Percentiles rank a stretch among this genome's conserved stretches.
These are phyloP conservation scores for Lachancea sp. DNA, from an alignment of 805 yeast genomes.

Conservation along the genomic window DNA sequence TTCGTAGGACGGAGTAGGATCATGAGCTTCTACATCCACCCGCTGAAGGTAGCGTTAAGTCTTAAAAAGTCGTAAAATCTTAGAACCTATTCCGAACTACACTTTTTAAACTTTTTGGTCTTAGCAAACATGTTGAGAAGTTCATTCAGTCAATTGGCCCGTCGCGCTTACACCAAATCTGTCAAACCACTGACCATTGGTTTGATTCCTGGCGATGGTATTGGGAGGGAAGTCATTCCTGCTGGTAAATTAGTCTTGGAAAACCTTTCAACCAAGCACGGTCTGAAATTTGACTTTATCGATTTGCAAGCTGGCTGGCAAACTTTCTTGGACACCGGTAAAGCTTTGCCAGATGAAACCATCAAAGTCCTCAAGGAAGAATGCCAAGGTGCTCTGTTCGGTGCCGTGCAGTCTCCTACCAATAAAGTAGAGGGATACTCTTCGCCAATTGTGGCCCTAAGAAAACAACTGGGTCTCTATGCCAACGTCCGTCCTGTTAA, in stretches of 20 bases:
- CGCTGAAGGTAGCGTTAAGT: too few relatives aligned
- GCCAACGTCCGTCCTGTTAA: slow-evolving; percentile 98
- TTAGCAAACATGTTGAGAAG: slow-evolving; percentile 32
- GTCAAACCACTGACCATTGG: slow-evolving; percentile 50
- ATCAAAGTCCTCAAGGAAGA: slow-evolving; percentile 66
- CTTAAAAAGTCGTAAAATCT: too few relatives aligned
- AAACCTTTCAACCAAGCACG: slow-evolving; percentile 68
- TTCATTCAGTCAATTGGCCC: slow-evolving; percentile 22
- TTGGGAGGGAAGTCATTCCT: slow-evolving; percentile 96
- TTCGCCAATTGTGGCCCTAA: slow-evolving; percentile 96
- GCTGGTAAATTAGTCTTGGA: slow-evolving; percentile 88
- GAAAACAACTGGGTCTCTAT: slow-evolving; percentile 89
- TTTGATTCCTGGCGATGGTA: slow-evolving; percentile 97
- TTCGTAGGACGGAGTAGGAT: too few relatives aligned
- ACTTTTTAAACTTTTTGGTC: too few relatives aligned
- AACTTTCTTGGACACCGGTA: slow-evolving; percentile 88
- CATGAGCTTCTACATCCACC: too few relatives aligned
- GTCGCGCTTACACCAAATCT: slow-evolving; percentile 34
- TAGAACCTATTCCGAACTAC: background rate
- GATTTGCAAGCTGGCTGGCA: slow-evolving; percentile 93
- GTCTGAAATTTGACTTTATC: slow-evolving; percentile 76
- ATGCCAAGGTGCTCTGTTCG: slow-evolving; percentile 96
- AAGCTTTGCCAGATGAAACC: slow-evolving; percentile 91
- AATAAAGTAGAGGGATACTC: slow-evolving; percentile 94
- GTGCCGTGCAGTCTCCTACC: slow-evolving; percentile 95